Percentiles rank a stretch among this genome's conserved stretches.
Evolutionary conservation across 495 filamentous ascomycete genomes (phyloP).

Genomic region (Emericellopsis terricola): DNA sequence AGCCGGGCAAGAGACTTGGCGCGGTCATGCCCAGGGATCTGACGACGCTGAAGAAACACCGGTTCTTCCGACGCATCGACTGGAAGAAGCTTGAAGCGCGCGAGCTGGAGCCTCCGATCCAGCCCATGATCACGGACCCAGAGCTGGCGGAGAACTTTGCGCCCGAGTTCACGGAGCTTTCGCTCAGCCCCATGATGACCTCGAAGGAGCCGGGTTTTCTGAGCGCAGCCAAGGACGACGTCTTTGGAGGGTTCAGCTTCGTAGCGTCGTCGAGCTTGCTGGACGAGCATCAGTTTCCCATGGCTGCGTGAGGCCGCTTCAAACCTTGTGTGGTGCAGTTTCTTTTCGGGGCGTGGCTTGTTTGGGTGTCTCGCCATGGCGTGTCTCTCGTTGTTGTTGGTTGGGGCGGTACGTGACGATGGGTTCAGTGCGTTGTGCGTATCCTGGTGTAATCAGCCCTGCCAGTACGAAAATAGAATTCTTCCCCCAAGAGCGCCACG

Average conservation of each 20-base stretch:
- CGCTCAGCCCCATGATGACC: slow-evolving; percentile 52
- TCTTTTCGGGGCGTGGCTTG: too few relatives aligned
- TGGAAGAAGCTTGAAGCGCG: slow-evolving; percentile 67
- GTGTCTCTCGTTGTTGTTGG: too few relatives aligned
- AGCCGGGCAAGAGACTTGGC: slow-evolving; percentile 75
- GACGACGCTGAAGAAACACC: slow-evolving; percentile 70
- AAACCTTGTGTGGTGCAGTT: neutral
- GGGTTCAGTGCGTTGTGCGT: too few relatives aligned
- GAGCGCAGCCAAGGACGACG: slow-evolving; percentile 36
- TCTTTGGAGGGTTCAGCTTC: slow-evolving; percentile 91
- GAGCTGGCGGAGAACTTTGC: slow-evolving; percentile 92
- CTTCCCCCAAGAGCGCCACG: too few relatives aligned
- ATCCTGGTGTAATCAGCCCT: too few relatives aligned
- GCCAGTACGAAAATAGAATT: too few relatives aligned
- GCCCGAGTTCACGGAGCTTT: slow-evolving; percentile 66
- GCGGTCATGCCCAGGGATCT: slow-evolving; percentile 78
- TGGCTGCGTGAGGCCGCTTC: too few relatives aligned
- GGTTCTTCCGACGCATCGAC: slow-evolving; percentile 93
- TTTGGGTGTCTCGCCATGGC: too few relatives aligned
- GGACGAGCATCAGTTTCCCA: slow-evolving; percentile 15
- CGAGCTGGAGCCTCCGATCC: slow-evolving; percentile 71
- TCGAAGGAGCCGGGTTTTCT: slow-evolving; percentile 13
- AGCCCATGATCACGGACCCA: slow-evolving; percentile 83
- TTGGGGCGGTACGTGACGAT: too few relatives aligned
- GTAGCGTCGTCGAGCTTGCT: slow-evolving; percentile 79